Evolutionary conservation across 2,329 filamentous ascomycete species (phyloP), one percentile per base, ranked within the genome.

Genomic region (Neonectria punicea): DNA sequence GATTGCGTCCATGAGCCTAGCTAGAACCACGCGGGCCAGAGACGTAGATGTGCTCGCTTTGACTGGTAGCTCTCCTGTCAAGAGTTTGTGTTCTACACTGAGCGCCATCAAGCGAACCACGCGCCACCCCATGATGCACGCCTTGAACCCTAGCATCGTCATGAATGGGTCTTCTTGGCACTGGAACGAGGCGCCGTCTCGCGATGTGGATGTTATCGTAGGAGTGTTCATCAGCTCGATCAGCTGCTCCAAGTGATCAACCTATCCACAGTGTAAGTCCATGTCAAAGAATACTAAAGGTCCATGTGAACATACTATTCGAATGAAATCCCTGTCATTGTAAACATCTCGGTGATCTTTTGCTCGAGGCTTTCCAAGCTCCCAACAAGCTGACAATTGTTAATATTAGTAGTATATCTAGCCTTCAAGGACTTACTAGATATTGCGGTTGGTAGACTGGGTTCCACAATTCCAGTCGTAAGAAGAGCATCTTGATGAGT

Each of bases 61-160:
- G 2, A 58, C 34, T 5, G 53, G 53, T n/a, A 65, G 30, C 16
- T 58, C 53, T 6, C 53, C 53, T 3, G 50, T 47, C 28, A 58
- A 18, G 7, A 32, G 34, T n/a, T 57, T 43, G 36, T 62, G 63
- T 7, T 65, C 63, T 2, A 62, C 54, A 18, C 58, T 62, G 1
- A 65, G 18, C 3, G 63, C 53, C 63, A 65, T 65, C 7, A 65
- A 25, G 8, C 63, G 53, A 4, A 65, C 63, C 8, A 65, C 63
- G 5, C 63, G 47, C 63, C 63, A 65, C 10, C 63, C 63, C 58
- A 65, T 65, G 14, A 65, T 65, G 9, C 58, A 62, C 9, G 63
- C 53, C 28, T 65, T 65, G 53, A 65, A 65, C 1, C 47, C 43
- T 2, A 65, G 30, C 58, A 65, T 57, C 2, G 63, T 65, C 53